Percentiles rank a stretch among this genome's conserved stretches.
Conservation (phyloP, 2,329 filamentous ascomycete genomes). For the Hysterium pulicare region DNA sequence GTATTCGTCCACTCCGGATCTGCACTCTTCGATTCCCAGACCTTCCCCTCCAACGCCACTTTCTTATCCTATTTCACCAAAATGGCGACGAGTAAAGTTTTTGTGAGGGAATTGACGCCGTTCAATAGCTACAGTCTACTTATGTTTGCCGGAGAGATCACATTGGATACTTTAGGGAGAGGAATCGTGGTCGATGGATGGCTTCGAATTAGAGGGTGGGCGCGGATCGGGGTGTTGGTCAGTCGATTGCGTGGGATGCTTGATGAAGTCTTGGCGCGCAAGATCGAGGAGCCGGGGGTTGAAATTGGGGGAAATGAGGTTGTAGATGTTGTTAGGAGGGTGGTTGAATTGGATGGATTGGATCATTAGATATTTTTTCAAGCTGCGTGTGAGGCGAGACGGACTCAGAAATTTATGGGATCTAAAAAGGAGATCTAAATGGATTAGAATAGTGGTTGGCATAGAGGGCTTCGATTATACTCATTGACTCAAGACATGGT, state of each 20-base stretch:
- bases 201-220: slow-evolving; percentile 85
- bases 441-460: too few species aligned
- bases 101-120: slow-evolving; percentile 85
- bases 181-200: slow-evolving; percentile 90
- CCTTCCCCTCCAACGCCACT: slow-evolving; percentile 68
- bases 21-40: slow-evolving; percentile 78
- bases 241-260: slow-evolving; percentile 80
- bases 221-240: slow-evolving; percentile 86
- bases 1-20: slow-evolving; percentile 93
- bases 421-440: too few species aligned
- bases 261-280: slow-evolving; percentile 75
- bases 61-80: slow-evolving; percentile 91
- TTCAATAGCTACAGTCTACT: slow-evolving; percentile 88
- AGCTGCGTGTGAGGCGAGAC: too few species aligned
- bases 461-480: too few species aligned
- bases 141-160: slow-evolving; percentile 80
- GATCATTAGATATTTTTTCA: slow-evolving; percentile 58
- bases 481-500: too few species aligned
- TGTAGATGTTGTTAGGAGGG: slow-evolving; percentile 70
- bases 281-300: slow-evolving; percentile 70
- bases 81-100: slow-evolving; percentile 88
- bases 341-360: slow-evolving; percentile 87
- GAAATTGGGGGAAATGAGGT: slow-evolving; percentile 54
- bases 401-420: too few species aligned
- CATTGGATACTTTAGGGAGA: slow-evolving; percentile 80